These are phyloP conservation scores for Hypoxylon subgilvum DNA, from an alignment of 495 filamentous ascomycete species.

Conservation along the genomic window DNA sequence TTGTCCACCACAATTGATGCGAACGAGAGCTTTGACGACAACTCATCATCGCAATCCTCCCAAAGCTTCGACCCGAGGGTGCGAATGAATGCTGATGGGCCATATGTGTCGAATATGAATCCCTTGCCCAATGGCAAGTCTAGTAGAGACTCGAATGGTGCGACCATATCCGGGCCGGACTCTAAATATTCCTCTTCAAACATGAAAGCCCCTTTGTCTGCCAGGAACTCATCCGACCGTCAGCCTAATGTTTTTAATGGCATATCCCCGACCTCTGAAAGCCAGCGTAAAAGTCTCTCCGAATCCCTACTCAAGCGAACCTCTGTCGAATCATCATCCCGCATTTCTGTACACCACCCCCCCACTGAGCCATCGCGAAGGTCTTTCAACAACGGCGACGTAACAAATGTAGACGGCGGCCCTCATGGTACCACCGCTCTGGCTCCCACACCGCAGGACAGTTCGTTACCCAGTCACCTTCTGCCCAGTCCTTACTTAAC, in stretches of 20 bases:
- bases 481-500: constrained; percentile 44
- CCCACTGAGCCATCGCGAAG: constrained; percentile 45
- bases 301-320: constrained; percentile 32
- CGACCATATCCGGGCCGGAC: constrained; percentile 14
- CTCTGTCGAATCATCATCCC: constrained; percentile 42
- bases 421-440: constrained; percentile 20
- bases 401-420: constrained; percentile 42
- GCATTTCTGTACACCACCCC: constrained; percentile 41
- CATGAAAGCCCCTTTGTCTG: constrained; percentile 25
- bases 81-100: constrained; percentile 47
- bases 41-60: constrained; percentile 44
- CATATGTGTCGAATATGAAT: constrained; percentile 42
- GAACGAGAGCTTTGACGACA: constrained; percentile 47
- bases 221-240: constrained; percentile 23
- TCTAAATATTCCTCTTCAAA: constrained; percentile 20
- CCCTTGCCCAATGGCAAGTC: constrained; percentile 45
- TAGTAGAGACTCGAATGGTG: constrained; percentile 36
- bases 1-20: constrained; percentile 41
- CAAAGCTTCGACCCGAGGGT: constrained; percentile 44
- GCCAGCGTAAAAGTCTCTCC: constrained; percentile 28
- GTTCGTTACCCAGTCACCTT: constrained; percentile 9
- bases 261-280: constrained; percentile 15
- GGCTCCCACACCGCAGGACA: constrained; percentile 18
- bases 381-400: constrained; percentile 41
- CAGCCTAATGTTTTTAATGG: constrained; percentile 23